A percentile compares a stretch with the other conserved stretches of the same genome.
Conservation (phyloP, 1,284 basidiomycete genomes). For the Tranzscheliella williamsii region DNA sequence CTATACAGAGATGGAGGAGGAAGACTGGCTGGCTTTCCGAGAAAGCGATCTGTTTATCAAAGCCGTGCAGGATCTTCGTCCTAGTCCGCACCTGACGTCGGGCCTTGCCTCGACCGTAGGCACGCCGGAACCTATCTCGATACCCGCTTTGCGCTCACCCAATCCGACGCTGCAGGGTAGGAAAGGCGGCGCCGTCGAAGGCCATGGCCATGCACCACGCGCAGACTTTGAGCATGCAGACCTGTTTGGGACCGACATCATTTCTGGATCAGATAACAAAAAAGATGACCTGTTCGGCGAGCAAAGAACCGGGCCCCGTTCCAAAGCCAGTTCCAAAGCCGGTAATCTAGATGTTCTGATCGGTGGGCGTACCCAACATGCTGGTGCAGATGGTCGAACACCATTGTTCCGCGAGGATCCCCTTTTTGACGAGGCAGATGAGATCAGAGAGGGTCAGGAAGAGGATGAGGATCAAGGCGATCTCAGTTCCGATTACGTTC, state of each 20-base stretch:
- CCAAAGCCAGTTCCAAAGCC: slow-evolving; percentile 33
- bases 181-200: neutral
- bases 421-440: slow-evolving; percentile 47
- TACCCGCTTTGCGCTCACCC: neutral
- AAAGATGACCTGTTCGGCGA: slow-evolving; percentile 36
- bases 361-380: slow-evolving; percentile 39
- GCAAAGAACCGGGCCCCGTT: slow-evolving; percentile 9
- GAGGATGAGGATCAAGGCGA: slow-evolving; percentile 23
- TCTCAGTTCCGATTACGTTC: slow-evolving; percentile 27
- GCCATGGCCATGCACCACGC: no score
- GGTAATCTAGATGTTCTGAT: slow-evolving; percentile 49
- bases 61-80: slow-evolving; percentile 73
- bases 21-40: slow-evolving; percentile 85
- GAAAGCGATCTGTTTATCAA: slow-evolving; percentile 87
- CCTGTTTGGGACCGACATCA: slow-evolving; percentile 30
- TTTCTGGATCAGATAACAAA: neutral
- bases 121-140: neutral
- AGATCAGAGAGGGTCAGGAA: slow-evolving; percentile 9
- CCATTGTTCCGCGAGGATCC: slow-evolving; percentile 47
- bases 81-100: slow-evolving; percentile 61
- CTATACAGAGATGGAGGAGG: slow-evolving; percentile 79
- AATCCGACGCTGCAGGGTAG: neutral
- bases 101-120: slow-evolving; percentile 30
- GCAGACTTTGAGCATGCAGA: slow-evolving; percentile 33
- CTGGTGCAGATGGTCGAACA: slow-evolving; percentile 32